phyloP scores from a whole-genome alignment of 2,329 filamentous ascomycete genomes.

The Tolypocladium ophioglossoides region DNA sequence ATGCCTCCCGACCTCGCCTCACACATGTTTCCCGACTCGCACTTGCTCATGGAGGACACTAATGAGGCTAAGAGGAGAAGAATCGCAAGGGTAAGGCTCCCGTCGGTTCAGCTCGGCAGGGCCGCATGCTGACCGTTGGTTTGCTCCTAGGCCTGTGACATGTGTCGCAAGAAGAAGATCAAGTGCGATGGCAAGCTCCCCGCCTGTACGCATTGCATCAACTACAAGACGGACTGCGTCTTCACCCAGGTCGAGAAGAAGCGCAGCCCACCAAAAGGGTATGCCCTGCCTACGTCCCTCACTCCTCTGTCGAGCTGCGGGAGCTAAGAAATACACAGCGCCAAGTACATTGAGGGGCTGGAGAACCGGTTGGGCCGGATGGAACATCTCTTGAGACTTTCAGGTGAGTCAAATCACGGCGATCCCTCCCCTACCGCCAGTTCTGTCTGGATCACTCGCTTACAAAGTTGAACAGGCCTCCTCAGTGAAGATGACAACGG shows the following conservation, averaged over 20 bases:
- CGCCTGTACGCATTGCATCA: conserved; percentile 88
- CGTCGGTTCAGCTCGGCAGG: background rate
- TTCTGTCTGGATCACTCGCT: background rate
- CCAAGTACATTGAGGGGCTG: conserved; percentile 94
- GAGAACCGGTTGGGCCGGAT: conserved; percentile 93
- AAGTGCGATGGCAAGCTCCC: conserved; percentile 97
- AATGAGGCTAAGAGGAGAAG: conserved; percentile 81
- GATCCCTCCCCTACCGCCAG: background rate
- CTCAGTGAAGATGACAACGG: conserved; percentile 77
- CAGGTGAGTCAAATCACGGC: conserved; percentile 37
- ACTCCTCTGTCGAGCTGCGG: background rate
- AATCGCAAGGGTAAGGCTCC: conserved; percentile 64
- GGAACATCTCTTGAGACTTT: conserved; percentile 82
- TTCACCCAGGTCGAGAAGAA: conserved; percentile 99
- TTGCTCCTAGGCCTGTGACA: conserved; percentile 66
- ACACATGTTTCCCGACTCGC: conserved; percentile 50
- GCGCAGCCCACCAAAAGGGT: conserved; percentile 93
- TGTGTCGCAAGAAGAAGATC: conserved; percentile 95
- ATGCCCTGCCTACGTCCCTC: conserved; percentile 17
- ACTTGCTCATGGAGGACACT: conserved; percentile 48
- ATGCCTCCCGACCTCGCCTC: conserved; percentile 45
- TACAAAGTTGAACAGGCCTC: conserved; percentile 40
- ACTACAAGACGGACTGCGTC: conserved; percentile 95
- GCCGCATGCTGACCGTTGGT: conserved; percentile 2
- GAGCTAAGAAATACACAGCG: conserved; percentile 38